These are phyloP conservation scores for Pelargonium australe DNA, from an alignment of 441 rosid genomes.

Conservation along the genomic window DNA sequence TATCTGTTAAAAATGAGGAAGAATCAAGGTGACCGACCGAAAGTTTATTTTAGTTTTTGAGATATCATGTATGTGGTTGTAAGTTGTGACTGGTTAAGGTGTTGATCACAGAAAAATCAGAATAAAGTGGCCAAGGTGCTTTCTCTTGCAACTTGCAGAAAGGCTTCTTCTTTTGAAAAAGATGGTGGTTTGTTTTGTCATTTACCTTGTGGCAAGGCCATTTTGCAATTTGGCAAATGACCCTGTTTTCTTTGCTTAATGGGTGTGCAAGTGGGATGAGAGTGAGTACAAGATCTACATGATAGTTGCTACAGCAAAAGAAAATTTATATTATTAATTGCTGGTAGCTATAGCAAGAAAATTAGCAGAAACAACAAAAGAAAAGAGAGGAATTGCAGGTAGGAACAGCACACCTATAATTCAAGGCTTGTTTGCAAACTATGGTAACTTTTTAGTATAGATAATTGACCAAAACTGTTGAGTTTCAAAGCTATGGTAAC, in stretches of 20 bases:
- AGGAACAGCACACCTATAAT: constrained; percentile 8
- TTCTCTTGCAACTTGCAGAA: constrained; percentile 32
- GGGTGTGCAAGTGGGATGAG: constrained; percentile 15
- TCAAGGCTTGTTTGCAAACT: neutral
- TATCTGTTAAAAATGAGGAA: constrained; percentile 22
- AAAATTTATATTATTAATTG: neutral
- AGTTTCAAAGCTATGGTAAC: too few species aligned
- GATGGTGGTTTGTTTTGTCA: constrained; percentile 29
- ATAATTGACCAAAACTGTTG: too few species aligned
- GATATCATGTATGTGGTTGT: constrained; percentile 20
- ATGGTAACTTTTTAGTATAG: too few species aligned
- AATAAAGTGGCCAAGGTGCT: constrained; percentile 30
- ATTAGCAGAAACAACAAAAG: neutral
- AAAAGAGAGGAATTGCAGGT: neutral
- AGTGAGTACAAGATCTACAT: constrained; percentile 12
- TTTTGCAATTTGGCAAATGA: constrained; percentile 12
- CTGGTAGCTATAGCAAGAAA: too few species aligned
- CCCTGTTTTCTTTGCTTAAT: constrained; percentile 20
- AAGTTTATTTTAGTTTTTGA: constrained; percentile 26
- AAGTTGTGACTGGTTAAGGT: constrained; percentile 20
- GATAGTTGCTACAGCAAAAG: constrained; percentile 13
- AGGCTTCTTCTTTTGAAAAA: constrained; percentile 23
- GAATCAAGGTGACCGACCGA: constrained; percentile 28
- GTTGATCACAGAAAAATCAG: constrained; percentile 21
- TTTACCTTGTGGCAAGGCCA: constrained; percentile 15